Evolutionary conservation across 2,329 filamentous ascomycete species (phyloP), one percentile per base, ranked within the genome.

Genomic region (Penicillium sp.): DNA sequence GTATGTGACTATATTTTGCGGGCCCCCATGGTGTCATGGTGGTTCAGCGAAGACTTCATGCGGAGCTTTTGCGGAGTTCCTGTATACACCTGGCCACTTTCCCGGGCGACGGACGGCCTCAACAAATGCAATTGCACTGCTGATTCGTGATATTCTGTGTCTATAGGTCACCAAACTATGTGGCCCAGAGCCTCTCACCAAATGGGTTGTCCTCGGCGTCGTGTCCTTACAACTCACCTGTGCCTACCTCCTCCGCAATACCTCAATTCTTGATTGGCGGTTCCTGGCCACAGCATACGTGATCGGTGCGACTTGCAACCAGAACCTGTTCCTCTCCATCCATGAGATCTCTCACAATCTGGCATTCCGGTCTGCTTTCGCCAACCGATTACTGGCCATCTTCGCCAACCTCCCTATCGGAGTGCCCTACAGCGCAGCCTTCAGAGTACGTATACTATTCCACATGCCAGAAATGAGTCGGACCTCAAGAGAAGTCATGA

Each of bases 331-430:
- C 80, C 86, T 99, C 40, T 91, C 94, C 56, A 99, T 99, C 70
- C 94, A 99, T 78, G 94, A 99, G 77, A 97, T 99, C 73, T 96
- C 91, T 16, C 94, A 99, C 78, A 99, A 99, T 73, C 82, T 99
- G 60, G 94, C 93, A 35, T 97, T 97, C 81, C 86, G 85, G 63
- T 92, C 86, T 26, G 83, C 90, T 1, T 73, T 87, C 40, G 87
- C 86, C 58, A 99, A 99, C 77, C 83, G 94, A 19, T 71, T 96
- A 50, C 82, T 97, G 62, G 94, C 94, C 62, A 89, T 99, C 58
- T 85, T 97, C 71, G 94, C 94, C 59, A 99, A 99, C 75, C 79
- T 99, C 44, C 94, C 94, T 45, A 99, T 99, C 71, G 94, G 90
- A 44, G 83, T 97, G 50, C 94, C 94, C 5, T 99, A 99, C 73